Evolutionary conservation across 441 rosid genomes (phyloP), one percentile per base, ranked within the genome.

Genomic region (Arabidopsis lyrata): DNA sequence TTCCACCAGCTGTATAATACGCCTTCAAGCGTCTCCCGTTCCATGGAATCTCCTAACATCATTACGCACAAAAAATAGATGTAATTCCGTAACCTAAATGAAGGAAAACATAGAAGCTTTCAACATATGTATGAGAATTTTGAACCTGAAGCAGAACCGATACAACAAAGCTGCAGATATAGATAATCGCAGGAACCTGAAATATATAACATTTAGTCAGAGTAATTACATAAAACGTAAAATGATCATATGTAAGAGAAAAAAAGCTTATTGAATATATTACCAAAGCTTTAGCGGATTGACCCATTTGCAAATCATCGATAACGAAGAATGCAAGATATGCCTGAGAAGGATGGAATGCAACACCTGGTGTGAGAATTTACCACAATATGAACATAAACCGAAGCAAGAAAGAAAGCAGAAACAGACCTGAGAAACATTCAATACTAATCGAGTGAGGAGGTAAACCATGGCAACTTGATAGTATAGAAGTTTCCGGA

Each of bases 221-320:
- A 29, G n/a, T 62, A 27, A 32, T 18, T 8, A 12, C 4, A 44
- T 14, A 50, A 64, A 55, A 16, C 65, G 27, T 35, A 62, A 24
- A 72, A 45, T 72, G 56, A 63, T 58, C 62, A 12, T 24, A 59
- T n/a, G 55, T 18, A 3, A 54, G 20, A 48, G 10, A 13, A 54
- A 16, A 34, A 32, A 20, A 47, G 13, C 8, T 45, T 54, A 8
- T 39, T 41, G 66, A 15, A 39, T 64, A 13, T 15, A 77, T 14
- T 85, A 95, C 98, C 98, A 92, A 85, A 64, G 98, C 98, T 88
- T 92, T 95, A 77, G 98, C 90, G 58, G 98, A 89, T 42, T 85
- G 85, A 59, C 85, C 84, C 99, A 95, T 91, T 66, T 66, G 85
- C 83, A 95, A 82, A 62, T 95, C 99, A 70, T 89, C 79, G 20